These are phyloP conservation scores for Fusarium sp. DNA, from an alignment of 2,329 filamentous ascomycete species.

Conservation along the genomic window DNA sequence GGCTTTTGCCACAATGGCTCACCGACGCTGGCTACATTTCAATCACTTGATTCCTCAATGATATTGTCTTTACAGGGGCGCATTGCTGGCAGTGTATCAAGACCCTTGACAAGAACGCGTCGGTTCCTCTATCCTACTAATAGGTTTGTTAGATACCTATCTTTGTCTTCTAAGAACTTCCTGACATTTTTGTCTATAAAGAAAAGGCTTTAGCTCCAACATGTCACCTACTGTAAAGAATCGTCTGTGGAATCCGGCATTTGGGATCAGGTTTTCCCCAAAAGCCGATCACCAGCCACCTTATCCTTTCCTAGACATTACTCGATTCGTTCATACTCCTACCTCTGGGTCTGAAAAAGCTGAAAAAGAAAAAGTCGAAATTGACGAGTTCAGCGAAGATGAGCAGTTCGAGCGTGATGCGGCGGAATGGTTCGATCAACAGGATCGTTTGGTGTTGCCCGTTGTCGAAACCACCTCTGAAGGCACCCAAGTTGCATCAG, in stretches of 20 bases:
- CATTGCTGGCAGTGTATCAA: constrained; percentile 49
- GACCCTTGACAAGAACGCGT: constrained; percentile 34
- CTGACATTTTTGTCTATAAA: constrained; percentile 14
- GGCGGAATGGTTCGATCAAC: constrained; percentile 45
- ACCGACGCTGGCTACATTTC: constrained; percentile 34
- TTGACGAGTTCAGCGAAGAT: constrained; percentile 40
- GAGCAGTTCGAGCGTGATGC: constrained; percentile 45
- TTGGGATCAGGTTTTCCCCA: constrained; percentile 50
- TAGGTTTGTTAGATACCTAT: constrained; percentile 30
- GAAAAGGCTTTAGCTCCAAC: constrained; percentile 21
- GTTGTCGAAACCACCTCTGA: constrained; percentile 9
- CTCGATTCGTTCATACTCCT: constrained; percentile 46
- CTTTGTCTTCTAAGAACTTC: constrained; percentile 16
- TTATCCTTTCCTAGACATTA: constrained; percentile 46
- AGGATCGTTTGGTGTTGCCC: constrained; percentile 27
- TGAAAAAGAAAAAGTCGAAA: not conserved
- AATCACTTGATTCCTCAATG: constrained; percentile 37
- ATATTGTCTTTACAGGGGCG: constrained; percentile 28
- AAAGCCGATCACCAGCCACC: constrained; percentile 29
- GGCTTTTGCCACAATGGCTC: constrained; percentile 43
- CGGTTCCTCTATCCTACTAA: constrained; percentile 24
- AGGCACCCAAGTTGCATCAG: constrained; percentile 3
- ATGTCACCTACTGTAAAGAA: constrained; percentile 39
- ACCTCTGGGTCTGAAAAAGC: not conserved
- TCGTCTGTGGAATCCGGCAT: constrained; percentile 48